A percentile compares a stretch with the other conserved stretches of the same genome.
These are phyloP conservation scores for Exophiala dermatitidis DNA, from an alignment of 2,329 filamentous ascomycete genomes.

Conservation along the genomic window DNA sequence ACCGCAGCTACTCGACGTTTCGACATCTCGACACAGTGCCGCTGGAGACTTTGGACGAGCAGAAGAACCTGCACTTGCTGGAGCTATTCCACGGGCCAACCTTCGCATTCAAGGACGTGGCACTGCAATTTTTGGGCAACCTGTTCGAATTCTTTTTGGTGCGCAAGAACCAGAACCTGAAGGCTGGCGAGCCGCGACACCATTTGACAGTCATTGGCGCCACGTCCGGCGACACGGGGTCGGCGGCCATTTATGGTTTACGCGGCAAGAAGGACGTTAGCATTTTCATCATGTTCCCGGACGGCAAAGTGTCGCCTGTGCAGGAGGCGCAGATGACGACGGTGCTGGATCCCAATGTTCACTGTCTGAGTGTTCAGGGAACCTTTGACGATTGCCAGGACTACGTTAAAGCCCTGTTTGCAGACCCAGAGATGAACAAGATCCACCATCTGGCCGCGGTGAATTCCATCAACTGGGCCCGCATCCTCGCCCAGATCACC, in stretches of 20 bases:
- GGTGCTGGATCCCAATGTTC: constrained; percentile 79
- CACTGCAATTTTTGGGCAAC: constrained; percentile 91
- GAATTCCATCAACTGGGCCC: constrained; percentile 93
- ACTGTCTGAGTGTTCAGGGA: constrained; percentile 81
- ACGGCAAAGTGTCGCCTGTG: constrained; percentile 81
- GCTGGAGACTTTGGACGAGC: constrained; percentile 63
- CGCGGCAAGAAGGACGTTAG: constrained; percentile 94
- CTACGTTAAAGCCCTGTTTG: constrained; percentile 88
- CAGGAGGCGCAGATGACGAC: constrained; percentile 98
- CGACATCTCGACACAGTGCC: constrained; percentile 71
- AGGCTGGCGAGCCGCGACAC: constrained; percentile 53
- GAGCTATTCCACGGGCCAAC: constrained; percentile 96
- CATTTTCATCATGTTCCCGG: constrained; percentile 88
- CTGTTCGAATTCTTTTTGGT: constrained; percentile 54
- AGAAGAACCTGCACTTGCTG: constrained; percentile 70
- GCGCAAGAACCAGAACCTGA: constrained; percentile 38
- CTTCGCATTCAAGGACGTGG: constrained; percentile 92
- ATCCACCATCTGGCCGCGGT: constrained; percentile 81
- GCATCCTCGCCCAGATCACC: constrained; percentile 91
- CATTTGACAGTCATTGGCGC: constrained; percentile 82
- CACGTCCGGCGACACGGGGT: constrained; percentile 81
- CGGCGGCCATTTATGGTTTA: constrained; percentile 90
- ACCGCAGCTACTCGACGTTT: constrained; percentile 83
- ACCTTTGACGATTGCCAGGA: constrained; percentile 97
- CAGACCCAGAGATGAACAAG: constrained; percentile 74